Conservation (phyloP, 2,329 filamentous ascomycete species). For the Pseudogymnoascus sp. region DNA sequence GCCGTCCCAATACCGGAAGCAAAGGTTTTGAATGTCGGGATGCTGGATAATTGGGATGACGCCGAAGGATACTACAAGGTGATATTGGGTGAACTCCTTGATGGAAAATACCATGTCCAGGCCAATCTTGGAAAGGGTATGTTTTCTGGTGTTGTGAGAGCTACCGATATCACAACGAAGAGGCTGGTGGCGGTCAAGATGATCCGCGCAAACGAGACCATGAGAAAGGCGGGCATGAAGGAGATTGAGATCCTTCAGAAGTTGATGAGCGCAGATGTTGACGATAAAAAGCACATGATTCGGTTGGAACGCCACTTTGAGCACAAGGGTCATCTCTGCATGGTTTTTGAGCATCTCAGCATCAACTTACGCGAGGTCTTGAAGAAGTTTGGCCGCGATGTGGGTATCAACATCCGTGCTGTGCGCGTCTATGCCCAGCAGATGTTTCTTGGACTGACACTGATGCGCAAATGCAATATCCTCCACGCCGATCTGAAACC, state of each 20-base stretch:
- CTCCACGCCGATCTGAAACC: slow-evolving; percentile 95
- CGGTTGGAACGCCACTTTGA: slow-evolving; percentile 82
- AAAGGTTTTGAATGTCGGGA: slow-evolving; percentile 58
- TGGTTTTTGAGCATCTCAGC: slow-evolving; percentile 92
- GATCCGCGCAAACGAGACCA: slow-evolving; percentile 89
- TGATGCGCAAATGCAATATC: slow-evolving; percentile 86
- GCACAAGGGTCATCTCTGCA: slow-evolving; percentile 89
- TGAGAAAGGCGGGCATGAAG: slow-evolving; percentile 86
- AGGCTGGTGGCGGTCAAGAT: slow-evolving; percentile 92
- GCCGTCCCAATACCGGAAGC: slow-evolving; percentile 36
- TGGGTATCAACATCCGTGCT: slow-evolving; percentile 81
- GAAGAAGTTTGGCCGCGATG: slow-evolving; percentile 90
- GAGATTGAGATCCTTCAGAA: slow-evolving; percentile 91
- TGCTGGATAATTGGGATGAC: slow-evolving; percentile 89
- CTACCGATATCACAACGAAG: slow-evolving; percentile 65
- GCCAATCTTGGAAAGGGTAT: slow-evolving; percentile 85
- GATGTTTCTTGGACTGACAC: slow-evolving; percentile 80
- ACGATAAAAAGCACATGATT: slow-evolving; percentile 87
- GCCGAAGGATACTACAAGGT: slow-evolving; percentile 95
- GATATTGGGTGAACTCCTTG: slow-evolving; percentile 80
- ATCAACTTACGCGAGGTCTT: slow-evolving; percentile 89
- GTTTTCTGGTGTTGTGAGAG: slow-evolving; percentile 92
- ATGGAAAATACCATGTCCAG: slow-evolving; percentile 82
- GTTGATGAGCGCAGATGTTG: slow-evolving; percentile 73
- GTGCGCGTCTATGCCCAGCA: slow-evolving; percentile 87